Conservation (phyloP, 176 grass and related monocot genomes). For the Rhynchospora breviuscula region DNA sequence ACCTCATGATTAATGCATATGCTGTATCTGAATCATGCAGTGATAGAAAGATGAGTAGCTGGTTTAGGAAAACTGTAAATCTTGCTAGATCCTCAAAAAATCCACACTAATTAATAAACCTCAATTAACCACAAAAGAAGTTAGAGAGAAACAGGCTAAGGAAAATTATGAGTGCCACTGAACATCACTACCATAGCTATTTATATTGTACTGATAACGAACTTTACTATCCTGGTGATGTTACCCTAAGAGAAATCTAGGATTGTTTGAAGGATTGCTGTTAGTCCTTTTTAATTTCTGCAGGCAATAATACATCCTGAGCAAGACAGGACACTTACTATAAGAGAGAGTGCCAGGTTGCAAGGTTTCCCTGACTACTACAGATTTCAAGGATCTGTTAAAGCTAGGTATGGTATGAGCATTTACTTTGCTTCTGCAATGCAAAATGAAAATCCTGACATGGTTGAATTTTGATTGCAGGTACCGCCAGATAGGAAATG, state of each 20-base stretch:
- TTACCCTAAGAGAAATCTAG: not conserved
- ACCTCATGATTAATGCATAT: not conserved
- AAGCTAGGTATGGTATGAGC: slow-evolving; percentile 51
- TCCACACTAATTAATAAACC: not conserved
- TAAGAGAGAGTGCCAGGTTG: slow-evolving; percentile 83
- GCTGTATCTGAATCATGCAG: not conserved
- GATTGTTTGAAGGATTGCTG: not conserved
- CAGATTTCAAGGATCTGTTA: slow-evolving; percentile 70
- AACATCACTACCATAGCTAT: not conserved
- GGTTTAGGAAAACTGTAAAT: not conserved
- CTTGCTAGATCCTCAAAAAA: not conserved
- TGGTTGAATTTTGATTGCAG: slow-evolving; percentile 39
- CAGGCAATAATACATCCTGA: slow-evolving; percentile 84
- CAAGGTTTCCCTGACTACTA: slow-evolving; percentile 92
- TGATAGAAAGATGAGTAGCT: not conserved
- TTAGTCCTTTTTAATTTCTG: slow-evolving; percentile 27
- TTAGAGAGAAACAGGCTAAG: not conserved
- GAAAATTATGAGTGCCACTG: not conserved
- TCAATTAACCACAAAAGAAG: not conserved
- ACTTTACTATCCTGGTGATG: slow-evolving; percentile 24
- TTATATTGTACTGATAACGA: not conserved
- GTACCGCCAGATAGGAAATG: slow-evolving; percentile 90
- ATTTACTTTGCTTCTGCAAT: not conserved
- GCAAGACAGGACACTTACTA: slow-evolving; percentile 70
- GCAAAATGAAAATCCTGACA: slow-evolving; percentile 17